Conservation (phyloP, 805 yeast species). For the Clavispora santaluciae region DNA sequence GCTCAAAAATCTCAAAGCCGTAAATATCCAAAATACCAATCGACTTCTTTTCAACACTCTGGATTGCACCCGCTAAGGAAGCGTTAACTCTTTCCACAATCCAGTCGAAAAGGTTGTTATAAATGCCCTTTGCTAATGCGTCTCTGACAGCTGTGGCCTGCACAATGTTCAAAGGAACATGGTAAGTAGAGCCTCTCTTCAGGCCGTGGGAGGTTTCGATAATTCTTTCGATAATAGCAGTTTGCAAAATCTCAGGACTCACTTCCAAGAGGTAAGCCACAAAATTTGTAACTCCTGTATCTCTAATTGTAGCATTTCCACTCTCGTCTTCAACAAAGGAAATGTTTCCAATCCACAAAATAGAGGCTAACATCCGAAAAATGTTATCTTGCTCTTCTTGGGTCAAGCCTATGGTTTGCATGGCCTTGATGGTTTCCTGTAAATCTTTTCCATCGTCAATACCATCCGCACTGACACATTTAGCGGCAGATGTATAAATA, state of each 20-base stretch:
- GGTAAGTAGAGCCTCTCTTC: constrained; percentile 88
- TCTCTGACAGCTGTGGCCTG: constrained; percentile 96
- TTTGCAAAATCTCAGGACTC: constrained; percentile 57
- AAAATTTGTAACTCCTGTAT: constrained; percentile 86
- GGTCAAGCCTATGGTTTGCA: constrained; percentile 79
- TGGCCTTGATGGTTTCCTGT: constrained; percentile 75
- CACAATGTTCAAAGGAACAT: constrained; percentile 83
- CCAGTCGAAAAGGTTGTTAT: constrained; percentile 93
- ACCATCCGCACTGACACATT: constrained; percentile 81
- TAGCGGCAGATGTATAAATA: constrained; percentile 79
- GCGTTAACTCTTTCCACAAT: constrained; percentile 86
- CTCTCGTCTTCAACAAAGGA: constrained; percentile 80
- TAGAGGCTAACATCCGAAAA: constrained; percentile 76
- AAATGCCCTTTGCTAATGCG: constrained; percentile 91
- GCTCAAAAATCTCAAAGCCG: constrained; percentile 94
- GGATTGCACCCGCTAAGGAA: constrained; percentile 52
- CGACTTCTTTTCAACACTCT: constrained; percentile 45
- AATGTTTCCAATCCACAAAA: constrained; percentile 93
- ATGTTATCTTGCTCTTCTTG: constrained; percentile 86
- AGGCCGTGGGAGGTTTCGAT: constrained; percentile 89
- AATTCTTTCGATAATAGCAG: constrained; percentile 71
- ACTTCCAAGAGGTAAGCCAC: constrained; percentile 90
- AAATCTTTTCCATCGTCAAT: constrained; percentile 81
- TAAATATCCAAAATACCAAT: constrained; percentile 94
- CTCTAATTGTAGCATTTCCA: constrained; percentile 80